Evolutionary conservation across 2,329 filamentous ascomycete species (phyloP), one percentile per base, ranked within the genome.

Genomic region (Biscogniauxia sp.): DNA sequence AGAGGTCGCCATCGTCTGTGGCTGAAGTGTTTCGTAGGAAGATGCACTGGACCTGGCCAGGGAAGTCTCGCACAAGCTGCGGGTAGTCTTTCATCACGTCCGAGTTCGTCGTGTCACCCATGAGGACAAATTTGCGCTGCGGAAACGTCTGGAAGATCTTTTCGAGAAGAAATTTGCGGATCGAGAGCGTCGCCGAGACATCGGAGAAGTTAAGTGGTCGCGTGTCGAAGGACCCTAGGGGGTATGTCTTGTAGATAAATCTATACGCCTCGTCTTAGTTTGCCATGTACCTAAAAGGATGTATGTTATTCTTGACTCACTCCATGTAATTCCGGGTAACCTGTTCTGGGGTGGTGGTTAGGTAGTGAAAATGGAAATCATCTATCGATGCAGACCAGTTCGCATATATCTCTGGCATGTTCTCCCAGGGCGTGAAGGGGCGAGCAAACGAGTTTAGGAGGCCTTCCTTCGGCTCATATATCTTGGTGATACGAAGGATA

Each of bases 171-270:
- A 80, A 89, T 60, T 84, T 84, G 54, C 91, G 88, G 70, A 93
- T 90, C 5, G 83, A 83, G 45, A 93, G 80, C 0, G 89, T 92
- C 3, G 88, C 89, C n/a, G 77, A 79, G 13, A 90, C 79, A 65
- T 93, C 88, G n/a, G 84, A 88, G 77, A 93, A 92, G 79, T 93
- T 93, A 20, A 93, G 82, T 0, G 91, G 90, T 0, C 89, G 84
- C 1, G 89, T 92, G 69, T 93, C 90, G 72, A 92, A 92, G 51
- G 86, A 90, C 51, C 91, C 91, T 15, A 87, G 83, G 0, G 91
- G 91, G 72, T 93, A 93, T 6, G 84, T 91, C 69, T 85, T 84
- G 79, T 90, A 93, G 73, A 93, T 92, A 75, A 89, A 89, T 58
- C 70, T 72, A 52, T 23, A 50, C 11, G n/a, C 2, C 17, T 23